phyloP scores from a whole-genome alignment of 2,329 filamentous ascomycete species.

The Colletotrichum graminicola region DNA sequence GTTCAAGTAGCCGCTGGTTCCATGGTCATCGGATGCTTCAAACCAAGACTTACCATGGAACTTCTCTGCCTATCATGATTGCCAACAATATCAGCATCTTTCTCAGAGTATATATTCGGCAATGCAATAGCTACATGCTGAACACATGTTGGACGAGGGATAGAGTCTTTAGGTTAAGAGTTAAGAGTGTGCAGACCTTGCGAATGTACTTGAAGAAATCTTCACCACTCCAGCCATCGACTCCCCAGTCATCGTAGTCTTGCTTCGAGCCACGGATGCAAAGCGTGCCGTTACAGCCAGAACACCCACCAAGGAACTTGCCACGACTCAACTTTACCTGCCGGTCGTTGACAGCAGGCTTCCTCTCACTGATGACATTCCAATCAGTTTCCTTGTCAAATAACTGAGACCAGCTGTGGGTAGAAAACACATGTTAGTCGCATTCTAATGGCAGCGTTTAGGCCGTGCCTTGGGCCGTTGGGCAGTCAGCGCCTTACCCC shows the following conservation, averaged over 20 bases:
- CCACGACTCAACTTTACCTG: slow-evolving; percentile 62
- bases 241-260: slow-evolving; percentile 66
- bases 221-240: slow-evolving; percentile 67
- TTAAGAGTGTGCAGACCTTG: slow-evolving; percentile 54
- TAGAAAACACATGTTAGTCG: background rate
- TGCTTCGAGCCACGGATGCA: slow-evolving; percentile 63
- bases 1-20: slow-evolving; percentile 64
- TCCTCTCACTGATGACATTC: slow-evolving; percentile 61
- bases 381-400: slow-evolving; percentile 62
- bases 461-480: no score
- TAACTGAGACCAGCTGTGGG: slow-evolving; percentile 26
- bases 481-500: slow-evolving; percentile 50
- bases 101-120: background rate
- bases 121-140: background rate
- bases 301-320: slow-evolving; percentile 63
- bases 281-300: slow-evolving; percentile 63
- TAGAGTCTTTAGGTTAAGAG: background rate
- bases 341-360: slow-evolving; percentile 54
- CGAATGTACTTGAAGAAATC: slow-evolving; percentile 69
- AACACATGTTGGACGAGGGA: background rate
- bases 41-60: slow-evolving; percentile 71
- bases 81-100: background rate
- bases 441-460: no score
- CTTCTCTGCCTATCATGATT: slow-evolving; percentile 60
- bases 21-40: slow-evolving; percentile 62